Evolutionary conservation across 352 stramenopile species (phyloP).

Genomic region (Pythium utonaiense): DNA sequence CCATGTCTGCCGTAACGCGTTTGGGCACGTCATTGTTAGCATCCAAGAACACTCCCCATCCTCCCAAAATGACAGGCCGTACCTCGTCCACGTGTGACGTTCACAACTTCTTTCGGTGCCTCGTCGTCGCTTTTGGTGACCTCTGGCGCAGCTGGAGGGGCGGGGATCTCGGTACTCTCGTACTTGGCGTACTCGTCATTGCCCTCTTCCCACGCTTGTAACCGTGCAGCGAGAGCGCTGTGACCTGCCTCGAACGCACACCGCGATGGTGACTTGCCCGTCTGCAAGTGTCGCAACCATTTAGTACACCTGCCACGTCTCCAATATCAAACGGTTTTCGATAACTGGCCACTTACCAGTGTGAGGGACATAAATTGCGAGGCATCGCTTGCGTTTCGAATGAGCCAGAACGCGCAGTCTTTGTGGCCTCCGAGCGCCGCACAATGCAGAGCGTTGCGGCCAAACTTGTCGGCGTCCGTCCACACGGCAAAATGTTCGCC

Average conservation of each 20-base stretch:
- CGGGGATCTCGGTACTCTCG: slow-evolving; percentile 26
- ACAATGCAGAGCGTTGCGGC: slow-evolving; percentile 79
- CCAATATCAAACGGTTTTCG: too few relatives aligned
- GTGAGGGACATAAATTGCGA: slow-evolving; percentile 73
- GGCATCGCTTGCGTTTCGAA: slow-evolving; percentile 62
- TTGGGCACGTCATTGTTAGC: too few relatives aligned
- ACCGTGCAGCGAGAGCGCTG: slow-evolving; percentile 65
- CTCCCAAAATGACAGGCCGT: neutral
- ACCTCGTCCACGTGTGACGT: slow-evolving; percentile 48
- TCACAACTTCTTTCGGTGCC: slow-evolving; percentile 7
- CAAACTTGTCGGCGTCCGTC: slow-evolving; percentile 85
- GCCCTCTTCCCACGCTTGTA: slow-evolving; percentile 82
- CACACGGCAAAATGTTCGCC: slow-evolving; percentile 73
- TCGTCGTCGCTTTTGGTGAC: slow-evolving; percentile 42
- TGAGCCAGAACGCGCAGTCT: slow-evolving; percentile 80
- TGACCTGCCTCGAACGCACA: slow-evolving; percentile 86
- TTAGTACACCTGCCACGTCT: too few relatives aligned
- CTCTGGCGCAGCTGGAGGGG: slow-evolving; percentile 13
- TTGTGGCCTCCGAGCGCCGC: slow-evolving; percentile 76
- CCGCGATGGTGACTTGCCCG: slow-evolving; percentile 82
- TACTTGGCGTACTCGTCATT: slow-evolving; percentile 86
- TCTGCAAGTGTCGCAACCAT: slow-evolving; percentile 32
- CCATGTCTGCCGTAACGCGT: slow-evolving; percentile 45
- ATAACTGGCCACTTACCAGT: slow-evolving; percentile 33
- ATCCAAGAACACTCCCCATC: neutral